Evolutionary conservation across 768 basidiomycete species (phyloP).

Genomic region (Termitomyces sp.): DNA sequence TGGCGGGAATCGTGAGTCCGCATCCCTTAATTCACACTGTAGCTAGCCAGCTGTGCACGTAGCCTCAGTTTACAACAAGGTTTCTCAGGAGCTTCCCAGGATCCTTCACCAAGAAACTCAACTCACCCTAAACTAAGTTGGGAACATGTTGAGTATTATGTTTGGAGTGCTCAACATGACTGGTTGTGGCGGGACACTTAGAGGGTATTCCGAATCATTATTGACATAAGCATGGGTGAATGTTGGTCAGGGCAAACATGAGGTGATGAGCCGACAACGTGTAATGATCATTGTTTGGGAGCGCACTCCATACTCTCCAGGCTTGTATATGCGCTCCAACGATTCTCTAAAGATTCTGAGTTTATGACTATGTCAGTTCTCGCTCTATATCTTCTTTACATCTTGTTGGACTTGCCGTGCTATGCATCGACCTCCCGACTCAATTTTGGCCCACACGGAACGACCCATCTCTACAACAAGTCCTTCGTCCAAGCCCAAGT

Average conservation of each 20-base stretch:
- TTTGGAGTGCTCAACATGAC: no score
- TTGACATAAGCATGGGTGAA: not conserved
- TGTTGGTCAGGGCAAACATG: constrained; percentile 4
- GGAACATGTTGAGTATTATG: no score
- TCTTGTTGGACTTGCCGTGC: not conserved
- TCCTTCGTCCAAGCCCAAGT: not conserved
- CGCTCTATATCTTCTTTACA: constrained; percentile 1
- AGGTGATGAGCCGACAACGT: constrained; percentile 9
- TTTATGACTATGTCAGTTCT: constrained; percentile 3
- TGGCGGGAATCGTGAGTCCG: no score
- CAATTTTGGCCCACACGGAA: not conserved
- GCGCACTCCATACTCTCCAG: not conserved
- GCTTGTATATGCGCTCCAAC: constrained; percentile 3
- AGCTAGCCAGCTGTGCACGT: no score
- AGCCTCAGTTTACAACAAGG: no score
- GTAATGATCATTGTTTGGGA: not conserved
- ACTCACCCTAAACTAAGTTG: no score
- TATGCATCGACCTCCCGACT: constrained; percentile 9
- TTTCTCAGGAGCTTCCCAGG: no score
- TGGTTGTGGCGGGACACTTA: no score
- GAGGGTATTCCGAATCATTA: not conserved
- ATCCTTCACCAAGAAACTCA: no score
- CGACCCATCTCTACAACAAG: not conserved
- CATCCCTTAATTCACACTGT: no score
- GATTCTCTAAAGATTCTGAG: not conserved